These are phyloP conservation scores for Candida chauliodis DNA, from an alignment of 805 yeast species.

Conservation along the genomic window DNA sequence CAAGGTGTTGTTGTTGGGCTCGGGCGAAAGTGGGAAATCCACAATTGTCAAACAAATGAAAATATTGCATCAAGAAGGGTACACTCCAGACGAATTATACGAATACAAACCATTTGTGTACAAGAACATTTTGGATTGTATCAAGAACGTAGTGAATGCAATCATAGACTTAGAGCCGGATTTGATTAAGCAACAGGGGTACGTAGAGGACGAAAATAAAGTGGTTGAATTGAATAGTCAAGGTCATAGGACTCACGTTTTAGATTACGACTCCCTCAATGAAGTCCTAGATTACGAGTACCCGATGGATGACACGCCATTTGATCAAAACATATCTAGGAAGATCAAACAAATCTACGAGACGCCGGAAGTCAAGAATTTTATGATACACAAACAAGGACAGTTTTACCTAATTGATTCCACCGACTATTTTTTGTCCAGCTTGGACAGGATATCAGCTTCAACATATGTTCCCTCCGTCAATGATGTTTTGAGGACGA, in stretches of 20 bases:
- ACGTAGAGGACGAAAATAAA: conserved; percentile 13
- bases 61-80: conserved; percentile 70
- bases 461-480: conserved; percentile 67
- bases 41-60: conserved; percentile 82
- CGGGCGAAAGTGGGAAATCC: conserved; percentile 85
- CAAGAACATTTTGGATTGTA: conserved; percentile 73
- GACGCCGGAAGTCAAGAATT: conserved; percentile 49
- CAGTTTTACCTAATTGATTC: conserved; percentile 84
- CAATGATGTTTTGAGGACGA: conserved; percentile 77
- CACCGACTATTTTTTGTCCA: conserved; percentile 71
- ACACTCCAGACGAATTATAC: conserved; percentile 62
- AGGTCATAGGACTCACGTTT: conserved; percentile 15
- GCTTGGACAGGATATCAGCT: conserved; percentile 56
- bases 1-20: conserved; percentile 75
- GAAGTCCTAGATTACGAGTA: conserved; percentile 44
- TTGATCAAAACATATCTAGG: conserved; percentile 48
- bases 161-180: conserved; percentile 49
- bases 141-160: conserved; percentile 67
- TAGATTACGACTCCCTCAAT: conserved; percentile 38
- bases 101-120: conserved; percentile 78
- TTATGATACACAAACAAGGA: conserved; percentile 58
- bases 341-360: conserved; percentile 56
- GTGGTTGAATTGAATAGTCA: conserved; percentile 1
- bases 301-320: conserved; percentile 49
- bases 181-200: conserved; percentile 23